Conservation (phyloP, 1,139 yeast genomes). For the Scheffersomyces segobiensis region DNA sequence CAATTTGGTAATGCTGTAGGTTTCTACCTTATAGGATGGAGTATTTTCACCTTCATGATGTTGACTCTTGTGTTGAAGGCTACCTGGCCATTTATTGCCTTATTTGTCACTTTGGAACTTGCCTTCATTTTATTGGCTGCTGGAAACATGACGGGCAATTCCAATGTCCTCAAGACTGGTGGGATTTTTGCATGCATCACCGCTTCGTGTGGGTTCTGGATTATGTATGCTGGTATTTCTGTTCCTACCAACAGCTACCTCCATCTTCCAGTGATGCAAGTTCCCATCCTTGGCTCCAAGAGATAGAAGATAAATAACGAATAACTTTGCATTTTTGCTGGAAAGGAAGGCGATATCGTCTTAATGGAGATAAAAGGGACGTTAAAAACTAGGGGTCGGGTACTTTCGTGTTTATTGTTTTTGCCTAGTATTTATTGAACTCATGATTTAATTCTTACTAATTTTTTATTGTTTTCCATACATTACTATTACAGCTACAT, state of each 20-base stretch:
- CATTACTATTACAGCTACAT: background rate
- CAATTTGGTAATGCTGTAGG: conserved; percentile 40
- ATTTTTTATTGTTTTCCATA: background rate
- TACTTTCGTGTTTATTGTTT: background rate
- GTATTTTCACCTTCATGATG: conserved; percentile 42
- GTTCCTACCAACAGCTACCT: conserved; percentile 30
- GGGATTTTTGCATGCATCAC: conserved; percentile 46
- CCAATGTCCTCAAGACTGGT: conserved; percentile 36
- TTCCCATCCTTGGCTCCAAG: background rate
- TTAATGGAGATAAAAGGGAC: background rate
- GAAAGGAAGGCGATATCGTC: background rate
- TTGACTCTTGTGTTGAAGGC: conserved; percentile 43
- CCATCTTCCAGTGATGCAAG: background rate
- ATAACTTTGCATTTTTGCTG: background rate
- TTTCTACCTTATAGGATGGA: conserved; percentile 47
- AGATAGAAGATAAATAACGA: background rate
- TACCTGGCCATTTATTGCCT: conserved; percentile 38
- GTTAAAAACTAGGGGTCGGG: background rate
- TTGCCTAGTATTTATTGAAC: background rate
- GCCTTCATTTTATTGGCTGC: conserved; percentile 46
- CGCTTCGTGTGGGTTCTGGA: conserved; percentile 44
- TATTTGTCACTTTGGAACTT: conserved; percentile 37
- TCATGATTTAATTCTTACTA: background rate
- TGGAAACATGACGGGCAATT: conserved; percentile 37
- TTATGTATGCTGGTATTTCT: conserved; percentile 38